phyloP scores from a whole-genome alignment of 805 yeast genomes.

The Pichia rugopelliculosa region DNA sequence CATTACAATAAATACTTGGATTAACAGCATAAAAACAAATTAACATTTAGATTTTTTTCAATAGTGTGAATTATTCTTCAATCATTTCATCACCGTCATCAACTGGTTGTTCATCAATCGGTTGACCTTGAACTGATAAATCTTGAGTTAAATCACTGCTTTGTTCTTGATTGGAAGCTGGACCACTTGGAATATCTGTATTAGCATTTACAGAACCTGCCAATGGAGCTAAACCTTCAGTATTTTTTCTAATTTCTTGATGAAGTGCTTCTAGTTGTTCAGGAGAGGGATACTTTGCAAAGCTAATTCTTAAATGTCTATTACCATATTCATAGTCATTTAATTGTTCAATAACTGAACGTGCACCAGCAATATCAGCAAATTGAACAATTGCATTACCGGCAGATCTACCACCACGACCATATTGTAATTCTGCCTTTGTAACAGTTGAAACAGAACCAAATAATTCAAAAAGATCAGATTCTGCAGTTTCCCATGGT shows the following conservation, averaged over 20 bases:
- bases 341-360: slow-evolving; percentile 64
- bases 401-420: slow-evolving; percentile 55
- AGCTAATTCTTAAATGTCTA: slow-evolving; percentile 61
- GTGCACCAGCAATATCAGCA: slow-evolving; percentile 59
- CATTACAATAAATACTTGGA: background rate
- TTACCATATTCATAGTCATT: slow-evolving; percentile 81
- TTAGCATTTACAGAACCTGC: background rate
- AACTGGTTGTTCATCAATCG: background rate
- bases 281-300: slow-evolving; percentile 37
- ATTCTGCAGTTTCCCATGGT: slow-evolving; percentile 83
- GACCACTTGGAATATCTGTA: background rate
- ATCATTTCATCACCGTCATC: slow-evolving; percentile 21
- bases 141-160: background rate
- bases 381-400: slow-evolving; percentile 86
- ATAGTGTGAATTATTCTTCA: slow-evolving; percentile 14
- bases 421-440: slow-evolving; percentile 68
- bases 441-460: slow-evolving; percentile 73
- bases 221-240: background rate
- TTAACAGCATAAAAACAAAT: background rate
- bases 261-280: slow-evolving; percentile 9
- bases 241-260: slow-evolving; percentile 15
- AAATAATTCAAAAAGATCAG: slow-evolving; percentile 78
- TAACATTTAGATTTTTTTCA: background rate
- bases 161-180: background rate
- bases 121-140: slow-evolving; percentile 1